Evolutionary conservation across 2,329 filamentous ascomycete species (phyloP).

Genomic region (Botrytis porri): DNA sequence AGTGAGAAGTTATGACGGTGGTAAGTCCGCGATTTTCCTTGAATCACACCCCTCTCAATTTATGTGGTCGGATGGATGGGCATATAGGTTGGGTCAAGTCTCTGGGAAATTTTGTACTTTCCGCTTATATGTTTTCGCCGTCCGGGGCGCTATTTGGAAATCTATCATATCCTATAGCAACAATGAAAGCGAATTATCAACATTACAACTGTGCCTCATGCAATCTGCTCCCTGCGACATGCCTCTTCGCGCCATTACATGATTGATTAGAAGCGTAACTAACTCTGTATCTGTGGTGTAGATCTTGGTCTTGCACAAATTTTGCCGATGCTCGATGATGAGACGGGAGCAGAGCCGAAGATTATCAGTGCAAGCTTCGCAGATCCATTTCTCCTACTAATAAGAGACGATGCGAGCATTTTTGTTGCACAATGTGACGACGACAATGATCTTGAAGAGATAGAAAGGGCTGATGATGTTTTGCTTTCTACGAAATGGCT

Average conservation of each 20-base stretch:
- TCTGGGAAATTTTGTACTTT: constrained; percentile 14
- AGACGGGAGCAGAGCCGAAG: constrained; percentile 75
- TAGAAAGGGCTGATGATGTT: constrained; percentile 60
- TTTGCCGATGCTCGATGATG: constrained; percentile 87
- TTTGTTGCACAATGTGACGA: constrained; percentile 76
- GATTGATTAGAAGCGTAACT: constrained; percentile 20
- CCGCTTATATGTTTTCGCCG: constrained; percentile 27
- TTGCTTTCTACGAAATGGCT: constrained; percentile 68
- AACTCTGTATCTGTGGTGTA: constrained; percentile 39
- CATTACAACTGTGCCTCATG: constrained; percentile 32
- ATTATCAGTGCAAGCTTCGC: constrained; percentile 79
- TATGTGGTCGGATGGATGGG: constrained; percentile 10
- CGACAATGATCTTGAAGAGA: constrained; percentile 80
- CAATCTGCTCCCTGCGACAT: constrained; percentile 29
- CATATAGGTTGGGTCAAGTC: constrained; percentile 4
- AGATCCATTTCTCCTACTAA: constrained; percentile 79
- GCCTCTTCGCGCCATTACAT: constrained; percentile 18
- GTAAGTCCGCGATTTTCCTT: constrained; percentile 50
- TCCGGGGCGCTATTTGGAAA: constrained; percentile 38
- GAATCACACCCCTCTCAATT: constrained; percentile 17
- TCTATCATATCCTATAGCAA: constrained; percentile 41
- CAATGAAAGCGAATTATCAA: constrained; percentile 41
- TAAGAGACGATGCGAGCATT: constrained; percentile 79
- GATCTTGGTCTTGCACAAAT: constrained; percentile 89
- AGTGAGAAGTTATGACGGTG: constrained; percentile 84